Evolutionary conservation across 495 filamentous ascomycete genomes (phyloP).

Genomic region (Baudoinia panamericana): DNA sequence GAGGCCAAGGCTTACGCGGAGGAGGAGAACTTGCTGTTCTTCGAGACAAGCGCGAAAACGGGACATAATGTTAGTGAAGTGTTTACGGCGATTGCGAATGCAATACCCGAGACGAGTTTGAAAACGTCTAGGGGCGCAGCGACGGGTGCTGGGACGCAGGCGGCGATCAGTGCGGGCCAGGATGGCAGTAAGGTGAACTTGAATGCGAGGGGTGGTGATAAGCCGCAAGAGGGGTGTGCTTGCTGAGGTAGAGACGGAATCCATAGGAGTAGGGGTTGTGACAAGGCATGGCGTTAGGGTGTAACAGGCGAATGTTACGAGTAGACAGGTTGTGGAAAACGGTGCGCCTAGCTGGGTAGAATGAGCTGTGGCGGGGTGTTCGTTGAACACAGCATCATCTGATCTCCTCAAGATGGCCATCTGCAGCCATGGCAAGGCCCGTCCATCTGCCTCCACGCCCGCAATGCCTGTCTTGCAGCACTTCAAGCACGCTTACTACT

Average conservation of each 20-base stretch:
- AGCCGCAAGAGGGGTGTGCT: conserved; percentile 77
- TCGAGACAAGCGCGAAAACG: conserved; percentile 95
- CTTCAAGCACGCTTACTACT: conserved; percentile 19
- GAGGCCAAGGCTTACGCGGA: conserved; percentile 92
- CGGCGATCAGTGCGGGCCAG: conserved; percentile 30
- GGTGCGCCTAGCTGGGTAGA: no score
- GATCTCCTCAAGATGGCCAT: no score
- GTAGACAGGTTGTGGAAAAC: no score
- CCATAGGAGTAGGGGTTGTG: no score
- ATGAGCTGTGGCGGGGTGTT: no score
- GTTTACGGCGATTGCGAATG: conserved; percentile 96
- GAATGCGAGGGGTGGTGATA: conserved; percentile 40
- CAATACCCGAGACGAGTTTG: conserved; percentile 88
- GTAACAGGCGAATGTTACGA: no score
- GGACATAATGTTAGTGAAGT: conserved; percentile 87
- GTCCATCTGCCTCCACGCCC: conserved; percentile 24
- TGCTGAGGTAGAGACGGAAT: no score
- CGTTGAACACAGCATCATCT: no score
- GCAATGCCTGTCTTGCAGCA: conserved; percentile 23
- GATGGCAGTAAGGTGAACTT: conserved; percentile 63
- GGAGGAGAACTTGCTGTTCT: conserved; percentile 86
- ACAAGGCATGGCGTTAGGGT: no score
- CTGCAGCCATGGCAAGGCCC: conserved; percentile 2
- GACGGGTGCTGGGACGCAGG: conserved; percentile 35
- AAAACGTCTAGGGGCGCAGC: conserved; percentile 65